Evolutionary conservation across 257 asterid species (phyloP), one percentile per base, ranked within the genome.

Genomic region (Rhazya stricta): DNA sequence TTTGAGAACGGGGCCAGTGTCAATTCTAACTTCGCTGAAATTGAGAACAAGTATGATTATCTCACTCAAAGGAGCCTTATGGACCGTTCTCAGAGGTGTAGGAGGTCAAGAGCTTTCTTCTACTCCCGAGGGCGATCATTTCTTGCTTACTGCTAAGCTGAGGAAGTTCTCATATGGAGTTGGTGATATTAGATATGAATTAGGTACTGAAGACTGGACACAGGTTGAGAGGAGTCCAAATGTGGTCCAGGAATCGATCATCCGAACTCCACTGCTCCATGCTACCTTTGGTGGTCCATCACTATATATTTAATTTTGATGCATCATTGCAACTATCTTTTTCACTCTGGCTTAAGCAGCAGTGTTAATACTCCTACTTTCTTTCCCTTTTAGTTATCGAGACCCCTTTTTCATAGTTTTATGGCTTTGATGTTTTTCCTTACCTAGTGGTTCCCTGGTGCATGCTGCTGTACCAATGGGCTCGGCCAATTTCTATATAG

Each of bases 1-100:
- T 68, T 68, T 12, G 61, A 4, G 32, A n/a, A 76, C 57, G 75
- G 75, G 68, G 37, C 75, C 79, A 53, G 10, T 57, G 50, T 70
- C 79, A 39, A 6, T 56, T 5, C 29, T 30, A n/a, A 42, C 29
- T 57, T 56, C 75, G 10, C 62, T 69, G 48, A 67, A 76, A 41
- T 43, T 30, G 51, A 68, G 70, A 76, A 21, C 15, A n/a, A 41
- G 6, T 6, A 19, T 69, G 41, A 69, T 70, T 15, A n/a, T n/a
- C n/a, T n/a, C n/a, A n/a, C n/a, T n/a, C n/a, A n/a, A n/a, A n/a
- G n/a, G n/a, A n/a, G n/a, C n/a, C n/a, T n/a, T n/a, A n/a, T n/a
- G n/a, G n/a, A n/a, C n/a, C n/a, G n/a, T n/a, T n/a, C n/a, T n/a
- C n/a, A n/a, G n/a, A n/a, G n/a, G 42, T 21, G 41, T 5, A 30